Evolutionary conservation across 1,139 yeast species (phyloP), one percentile per base, ranked within the genome.

Genomic region (Trichomonascaceae sp.): DNA sequence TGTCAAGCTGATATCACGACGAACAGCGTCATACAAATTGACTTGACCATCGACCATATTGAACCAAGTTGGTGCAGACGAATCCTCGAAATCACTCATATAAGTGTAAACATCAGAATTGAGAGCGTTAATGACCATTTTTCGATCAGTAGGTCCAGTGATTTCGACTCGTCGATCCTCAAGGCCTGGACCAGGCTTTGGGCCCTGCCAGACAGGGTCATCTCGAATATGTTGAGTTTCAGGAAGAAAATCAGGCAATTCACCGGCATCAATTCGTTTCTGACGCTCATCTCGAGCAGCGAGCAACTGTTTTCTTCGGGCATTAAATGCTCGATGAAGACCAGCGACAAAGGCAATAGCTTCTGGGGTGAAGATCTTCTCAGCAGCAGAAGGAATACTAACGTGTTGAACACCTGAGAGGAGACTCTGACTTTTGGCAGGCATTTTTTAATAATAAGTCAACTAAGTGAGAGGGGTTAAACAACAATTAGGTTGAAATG

Each of bases 41-140:
- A 87, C 89, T 75, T 93, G 99, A 56, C 98, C 99, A 63, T 81
- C 77, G 58, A 87, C 82, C 77, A 88, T 80, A 73, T 89, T 90
- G 63, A 74, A 74, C 98, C 98, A 93, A 39, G 98, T 91, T 63
- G 99, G 99, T 38, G 97, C 85, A 64, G 90, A 84, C 36, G 96
- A 88, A 74, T 90, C 97, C 73, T 90, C 97, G 64, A 90, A 87
- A 74, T 90, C 98, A 48, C 95, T 85, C 97, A 90, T 90, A 72
- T 90, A 90, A 50, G 96, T 88, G 68, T 87, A 89, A 48, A 90
- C 96, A 56, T 82, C 81, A 3, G 96, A 83, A 74, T 90, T 90
- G 68, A 90, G 80, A 18, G 97, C 97, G 68, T 90, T 90, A 70
- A 90, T 86, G 62, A 90, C 85, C 97, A 90, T 90, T 71, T 90